Base-by-base conservation (phyloP, 129 eudicot genomes). In the Mikania micrantha region DNA sequence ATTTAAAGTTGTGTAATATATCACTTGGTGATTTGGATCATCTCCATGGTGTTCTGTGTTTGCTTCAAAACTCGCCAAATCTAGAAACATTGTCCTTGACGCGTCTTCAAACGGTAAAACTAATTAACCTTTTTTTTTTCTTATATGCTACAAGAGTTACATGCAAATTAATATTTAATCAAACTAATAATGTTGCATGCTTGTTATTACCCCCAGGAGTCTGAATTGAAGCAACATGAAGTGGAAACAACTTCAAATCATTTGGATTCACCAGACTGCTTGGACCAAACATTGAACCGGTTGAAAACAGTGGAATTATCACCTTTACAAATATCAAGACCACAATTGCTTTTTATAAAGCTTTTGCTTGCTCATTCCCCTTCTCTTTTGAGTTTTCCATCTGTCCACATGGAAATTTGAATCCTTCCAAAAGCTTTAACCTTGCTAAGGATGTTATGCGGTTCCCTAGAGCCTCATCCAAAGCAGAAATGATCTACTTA, bases 291-390 rank as follows among this genome's bases (percentile, higher is more conserved):
- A 22, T 31, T 62, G 70, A 39, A 47, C 27, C 21, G 3, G 52
- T 64, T 72, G 49, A 21, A 25, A 72, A 47, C 10, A n/a, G 75
- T 29, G 13, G 56, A 40, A 8, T 16, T 70, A 56, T 2, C 9
- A 52, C 16, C 11, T 28, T 31, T 70, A 39, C 29, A 60, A 39
- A 67, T 32, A 25, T 57, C 57, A 40, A 57, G 7, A 17, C 7
- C 35, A 6, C 45, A 70, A 44, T 5, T 58, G 21, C 42, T 60
- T 19, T 41, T 71, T 42, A 35, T 72, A 32, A 72, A 72, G 63
- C 62, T 72, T 24, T 36, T 72, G 32, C 52, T 72, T 48, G 70
- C 77, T 35, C 52, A 38, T 50, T 61, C 70, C 29, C 77, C 77
- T 60, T 72, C 69, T 62, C 70, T 72, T 9, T 60, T 17, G 22